Evolutionary conservation across 2,329 filamentous ascomycete species (phyloP).

Genomic region (Sarocladiaceae sp.): DNA sequence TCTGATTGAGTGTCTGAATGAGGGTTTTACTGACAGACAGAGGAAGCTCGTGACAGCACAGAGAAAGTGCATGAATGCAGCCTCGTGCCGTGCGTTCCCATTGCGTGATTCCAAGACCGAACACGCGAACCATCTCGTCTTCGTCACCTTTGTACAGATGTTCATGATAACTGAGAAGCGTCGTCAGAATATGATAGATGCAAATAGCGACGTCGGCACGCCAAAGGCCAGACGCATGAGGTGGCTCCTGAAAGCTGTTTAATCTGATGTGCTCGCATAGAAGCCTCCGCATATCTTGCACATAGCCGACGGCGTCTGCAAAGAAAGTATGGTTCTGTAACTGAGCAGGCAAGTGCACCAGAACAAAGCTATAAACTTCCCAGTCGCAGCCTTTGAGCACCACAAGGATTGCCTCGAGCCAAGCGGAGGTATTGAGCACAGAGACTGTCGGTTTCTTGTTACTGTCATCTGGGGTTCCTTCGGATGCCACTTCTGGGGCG

Average conservation of each 20-base stretch:
- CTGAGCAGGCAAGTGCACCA: constrained; percentile 83
- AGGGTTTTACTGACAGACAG: constrained; percentile 81
- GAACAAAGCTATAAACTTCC: constrained; percentile 88
- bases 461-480: neutral
- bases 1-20: constrained; percentile 82
- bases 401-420: constrained; percentile 74
- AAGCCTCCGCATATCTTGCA: constrained; percentile 70
- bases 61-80: constrained; percentile 90
- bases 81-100: constrained; percentile 85
- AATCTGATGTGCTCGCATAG: constrained; percentile 80
- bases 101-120: constrained; percentile 77
- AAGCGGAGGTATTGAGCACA: constrained; percentile 38
- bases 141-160: constrained; percentile 80
- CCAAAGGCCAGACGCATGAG: constrained; percentile 70
- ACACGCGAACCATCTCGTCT: constrained; percentile 83
- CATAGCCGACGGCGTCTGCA: constrained; percentile 64
- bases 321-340: constrained; percentile 89
- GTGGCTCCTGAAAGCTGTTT: constrained; percentile 77
- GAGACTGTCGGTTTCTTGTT: neutral
- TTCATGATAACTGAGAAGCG: constrained; percentile 85
- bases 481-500: constrained; percentile 19
- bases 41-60: constrained; percentile 93
- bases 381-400: constrained; percentile 76
- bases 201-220: constrained; percentile 87
- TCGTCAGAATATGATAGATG: constrained; percentile 80